Base-by-base conservation (phyloP, 208 protist genomes). In the Wallacemonas sp. region DNA sequence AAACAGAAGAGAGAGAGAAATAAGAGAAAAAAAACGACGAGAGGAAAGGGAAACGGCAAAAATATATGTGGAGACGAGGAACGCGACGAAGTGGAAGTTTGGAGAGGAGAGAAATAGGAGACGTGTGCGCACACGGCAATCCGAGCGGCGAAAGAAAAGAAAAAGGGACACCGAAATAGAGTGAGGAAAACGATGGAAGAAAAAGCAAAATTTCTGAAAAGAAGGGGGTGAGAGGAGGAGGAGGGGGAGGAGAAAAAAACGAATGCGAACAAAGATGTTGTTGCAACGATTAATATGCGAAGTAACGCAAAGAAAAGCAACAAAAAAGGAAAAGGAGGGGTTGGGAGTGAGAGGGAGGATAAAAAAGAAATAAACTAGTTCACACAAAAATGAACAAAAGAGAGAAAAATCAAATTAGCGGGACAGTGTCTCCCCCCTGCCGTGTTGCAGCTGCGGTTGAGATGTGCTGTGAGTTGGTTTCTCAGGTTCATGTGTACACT, bases 1-100 rank as follows among this genome's bases (percentile, higher is more conserved):
- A 39, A 65, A 52, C 27, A 54, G 6, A 23, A 21, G 46, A 6
- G n/a, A 54, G 21, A 26, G 4, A 14, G 38, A 49, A 58, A 68
- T 34, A 49, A 16, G 34, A 68, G 36, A 70, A 63, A 54, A 62
- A 55, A 29, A 41, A 29, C 6, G 62, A 32, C 8, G 24, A 27
- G 11, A 49, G 54, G 57, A 66, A 26, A 52, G 33, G 19, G 23
- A 29, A 60, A 62, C 2, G 44, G 32, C 0, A 66, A 38, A n/a
- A 52, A 12, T 55, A 27, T 49, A n/a, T 62, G 12, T 34, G 27
- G 14, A 6, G 14, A 14, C 36, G 14, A 41, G 6, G 14, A 41
- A 41, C 6, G 36, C 36, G 14, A 41, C 6, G 36, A 41, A 41
- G 14, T 6, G 14, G 36, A 41, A n/a, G n/a, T n/a, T n/a, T n/a